These are phyloP conservation scores for Phaffomyces thermotolerans DNA, from an alignment of 805 yeast genomes.

Conservation along the genomic window DNA sequence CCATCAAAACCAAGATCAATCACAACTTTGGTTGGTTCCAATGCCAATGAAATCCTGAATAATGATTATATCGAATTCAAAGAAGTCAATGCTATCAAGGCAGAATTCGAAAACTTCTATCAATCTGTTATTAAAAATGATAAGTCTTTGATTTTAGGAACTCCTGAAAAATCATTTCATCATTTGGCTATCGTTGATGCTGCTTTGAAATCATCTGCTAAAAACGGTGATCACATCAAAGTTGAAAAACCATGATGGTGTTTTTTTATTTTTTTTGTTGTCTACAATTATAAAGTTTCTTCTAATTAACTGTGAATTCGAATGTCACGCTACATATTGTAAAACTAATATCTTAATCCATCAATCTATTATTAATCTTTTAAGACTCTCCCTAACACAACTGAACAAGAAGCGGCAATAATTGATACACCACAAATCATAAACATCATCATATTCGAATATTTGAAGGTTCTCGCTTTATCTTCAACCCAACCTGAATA, in stretches of 20 bases:
- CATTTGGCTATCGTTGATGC: constrained; percentile 90
- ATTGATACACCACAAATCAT: constrained; percentile 71
- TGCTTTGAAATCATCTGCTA: constrained; percentile 59
- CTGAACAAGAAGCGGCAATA: constrained; percentile 32
- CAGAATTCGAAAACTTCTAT: constrained; percentile 48
- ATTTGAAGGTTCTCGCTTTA: constrained; percentile 45
- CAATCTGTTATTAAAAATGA: constrained; percentile 59
- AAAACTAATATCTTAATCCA: too few relatives aligned
- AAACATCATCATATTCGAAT: constrained; percentile 82
- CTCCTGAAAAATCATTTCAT: constrained; percentile 83
- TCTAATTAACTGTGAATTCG: too few relatives aligned
- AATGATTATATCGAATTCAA: constrained; percentile 16
- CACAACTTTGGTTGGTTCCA: constrained; percentile 24
- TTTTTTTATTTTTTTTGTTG: too few relatives aligned
- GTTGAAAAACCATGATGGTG: constrained; percentile 29
- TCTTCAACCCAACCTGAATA: constrained; percentile 88
- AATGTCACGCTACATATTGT: too few relatives aligned
- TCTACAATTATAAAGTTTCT: too few relatives aligned
- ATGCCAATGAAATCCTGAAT: constrained; percentile 12
- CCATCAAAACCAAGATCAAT: constrained; percentile 32
- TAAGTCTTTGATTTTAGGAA: constrained; percentile 45
- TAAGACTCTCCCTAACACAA: constrained; percentile 12
- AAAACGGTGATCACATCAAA: constrained; percentile 43
- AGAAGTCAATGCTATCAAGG: constrained; percentile 47
- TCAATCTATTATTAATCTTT: constrained; percentile 10